Percentiles rank a stretch among this genome's conserved stretches.
Conservation (phyloP, 495 filamentous ascomycete genomes). For the Chlorociboria aeruginascens region DNA sequence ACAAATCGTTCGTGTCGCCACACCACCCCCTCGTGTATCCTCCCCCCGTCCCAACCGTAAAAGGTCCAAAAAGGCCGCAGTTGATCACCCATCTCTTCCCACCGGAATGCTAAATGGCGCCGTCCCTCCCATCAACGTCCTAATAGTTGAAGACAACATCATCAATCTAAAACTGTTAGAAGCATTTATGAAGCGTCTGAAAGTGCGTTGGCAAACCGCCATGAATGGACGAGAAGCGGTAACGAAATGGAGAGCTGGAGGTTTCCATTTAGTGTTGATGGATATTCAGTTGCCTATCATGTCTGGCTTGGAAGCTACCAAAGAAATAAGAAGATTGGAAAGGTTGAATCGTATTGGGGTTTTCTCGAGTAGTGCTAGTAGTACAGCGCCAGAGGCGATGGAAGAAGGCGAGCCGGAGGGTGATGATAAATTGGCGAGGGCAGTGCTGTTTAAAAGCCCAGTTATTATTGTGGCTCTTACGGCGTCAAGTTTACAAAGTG, state of each 20-base stretch:
- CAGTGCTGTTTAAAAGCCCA: conserved; percentile 78
- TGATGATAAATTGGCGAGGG: conserved; percentile 57
- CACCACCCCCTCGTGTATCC: conserved; percentile 45
- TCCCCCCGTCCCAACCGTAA: conserved; percentile 46
- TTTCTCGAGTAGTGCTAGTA: conserved; percentile 42
- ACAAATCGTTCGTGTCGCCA: conserved; percentile 30
- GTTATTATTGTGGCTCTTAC: conserved; percentile 98
- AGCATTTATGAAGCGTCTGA: conserved; percentile 91
- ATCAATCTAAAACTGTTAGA: conserved; percentile 91
- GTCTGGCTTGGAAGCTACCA: conserved; percentile 93
- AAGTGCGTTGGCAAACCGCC: conserved; percentile 95
- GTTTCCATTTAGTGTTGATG: conserved; percentile 97
- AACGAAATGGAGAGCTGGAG: conserved; percentile 80
- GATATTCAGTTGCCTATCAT: conserved; percentile 97
- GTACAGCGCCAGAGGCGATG: conserved; percentile 26
- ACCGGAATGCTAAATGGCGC: conserved; percentile 67
- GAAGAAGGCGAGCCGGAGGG: conserved; percentile 29
- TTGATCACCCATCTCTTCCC: conserved; percentile 36
- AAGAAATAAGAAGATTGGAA: conserved; percentile 86
- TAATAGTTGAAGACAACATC: conserved; percentile 97
- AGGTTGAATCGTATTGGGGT: conserved; percentile 83
- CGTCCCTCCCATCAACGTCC: conserved; percentile 91
- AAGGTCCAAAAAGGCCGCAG: conserved; percentile 35
- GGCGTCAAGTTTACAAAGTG: conserved; percentile 82
- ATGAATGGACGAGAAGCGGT: conserved; percentile 91